Percentiles rank a stretch among this genome's conserved stretches.
Evolutionary conservation across 2,329 filamentous ascomycete genomes (phyloP).

Genomic region (Sclerotinia nivalis): DNA sequence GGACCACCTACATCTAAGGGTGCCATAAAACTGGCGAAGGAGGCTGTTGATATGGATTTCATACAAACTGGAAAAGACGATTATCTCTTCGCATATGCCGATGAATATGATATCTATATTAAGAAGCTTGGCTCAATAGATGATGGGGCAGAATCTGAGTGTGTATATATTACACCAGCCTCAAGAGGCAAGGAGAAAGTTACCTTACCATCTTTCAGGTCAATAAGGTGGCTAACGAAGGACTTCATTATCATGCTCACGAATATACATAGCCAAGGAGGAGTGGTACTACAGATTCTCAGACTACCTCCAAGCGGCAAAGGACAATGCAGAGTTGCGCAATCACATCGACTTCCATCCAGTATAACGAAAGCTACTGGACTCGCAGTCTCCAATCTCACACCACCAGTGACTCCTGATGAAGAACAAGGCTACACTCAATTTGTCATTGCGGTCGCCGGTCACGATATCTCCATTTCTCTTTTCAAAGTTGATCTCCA

Average conservation of each 20-base stretch:
- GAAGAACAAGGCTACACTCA: conserved; percentile 65
- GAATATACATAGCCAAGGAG: conserved; percentile 60
- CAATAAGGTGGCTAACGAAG: conserved; percentile 59
- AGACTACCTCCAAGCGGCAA: conserved; percentile 42
- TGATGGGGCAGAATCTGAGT: conserved; percentile 49
- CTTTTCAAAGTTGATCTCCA: conserved; percentile 76
- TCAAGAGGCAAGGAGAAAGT: conserved; percentile 46
- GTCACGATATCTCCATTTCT: conserved; percentile 75
- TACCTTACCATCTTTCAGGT: conserved; percentile 55
- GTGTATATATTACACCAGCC: conserved; percentile 58
- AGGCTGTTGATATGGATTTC: conserved; percentile 71
- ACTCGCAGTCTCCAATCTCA: conserved; percentile 73
- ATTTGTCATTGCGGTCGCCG: conserved; percentile 77
- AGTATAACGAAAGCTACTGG: conserved; percentile 73
- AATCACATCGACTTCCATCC: conserved; percentile 60
- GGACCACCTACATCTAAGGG: conserved; percentile 53
- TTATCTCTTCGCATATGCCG: conserved; percentile 77
- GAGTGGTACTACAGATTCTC: conserved; percentile 58
- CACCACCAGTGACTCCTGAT: conserved; percentile 51
- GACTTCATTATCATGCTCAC: conserved; percentile 58
- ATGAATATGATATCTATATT: conserved; percentile 71
- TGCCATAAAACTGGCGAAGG: conserved; percentile 52
- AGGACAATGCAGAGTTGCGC: conserved; percentile 51
- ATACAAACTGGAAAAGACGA: conserved; percentile 60
- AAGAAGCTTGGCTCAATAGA: conserved; percentile 42